Base-by-base conservation (phyloP, 768 basidiomycete genomes). In the Ramaria rubella region DNA sequence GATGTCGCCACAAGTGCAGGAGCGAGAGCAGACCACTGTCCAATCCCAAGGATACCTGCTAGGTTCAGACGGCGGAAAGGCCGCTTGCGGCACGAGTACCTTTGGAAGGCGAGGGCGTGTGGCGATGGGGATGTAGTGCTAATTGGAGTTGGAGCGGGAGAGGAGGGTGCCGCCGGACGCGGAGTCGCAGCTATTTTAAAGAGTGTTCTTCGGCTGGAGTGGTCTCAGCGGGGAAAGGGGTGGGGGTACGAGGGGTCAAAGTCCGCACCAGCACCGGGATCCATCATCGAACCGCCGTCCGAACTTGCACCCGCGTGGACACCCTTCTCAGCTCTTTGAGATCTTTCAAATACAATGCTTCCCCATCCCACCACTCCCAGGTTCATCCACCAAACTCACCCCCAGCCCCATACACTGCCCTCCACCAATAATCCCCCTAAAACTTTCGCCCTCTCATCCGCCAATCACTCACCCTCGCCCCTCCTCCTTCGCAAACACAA, bases 401-500 rank as follows among this genome's bases (percentile, higher is more conserved):
- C 5, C 23, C 30, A 31, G 14, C 30, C 24, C 30, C 24, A 23
- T 27, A 27, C 12, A 11, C n/a, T n/a, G n/a, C 36, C 24, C 46
- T 17, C 17, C 11, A 7, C 11, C 23, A n/a, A n/a, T n/a, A n/a
- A n/a, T n/a, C n/a, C n/a, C n/a, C n/a, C n/a, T n/a, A n/a, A n/a
- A n/a, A n/a, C n/a, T n/a, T n/a, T n/a, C 7, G 12, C 27, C 4
- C 4, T 26, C 21, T 24, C 5, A 27, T 30, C n/a, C 38, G 42
- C 21, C 26, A 21, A 12, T 29, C 43, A 23, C n/a, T 40, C 34
- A 26, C 42, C 52, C 52, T 38, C 40, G n/a, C 23, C 24, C 1
- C 31, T 12, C 38, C 42, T 38, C 1, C 7, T 38, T 11, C 30
- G 17, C 26, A 23, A 23, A 17, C 26, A 12, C 27, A 95, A 75